These are phyloP conservation scores for Malassezia psittaci DNA, from an alignment of 1,284 basidiomycete genomes.

Conservation along the genomic window DNA sequence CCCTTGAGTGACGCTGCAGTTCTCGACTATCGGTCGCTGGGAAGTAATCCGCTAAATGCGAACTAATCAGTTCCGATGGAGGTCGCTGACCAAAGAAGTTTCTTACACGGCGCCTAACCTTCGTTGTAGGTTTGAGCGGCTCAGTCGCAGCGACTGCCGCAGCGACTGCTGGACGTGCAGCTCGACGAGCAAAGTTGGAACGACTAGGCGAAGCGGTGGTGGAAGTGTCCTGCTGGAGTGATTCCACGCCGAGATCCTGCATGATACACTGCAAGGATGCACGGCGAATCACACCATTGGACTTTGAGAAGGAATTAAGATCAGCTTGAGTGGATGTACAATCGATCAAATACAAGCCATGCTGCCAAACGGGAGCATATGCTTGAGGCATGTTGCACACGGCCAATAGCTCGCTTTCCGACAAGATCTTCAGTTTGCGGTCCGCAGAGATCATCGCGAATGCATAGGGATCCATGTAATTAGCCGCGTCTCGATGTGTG, in stretches of 20 bases:
- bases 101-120: conserved; percentile 50
- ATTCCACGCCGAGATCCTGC: conserved; percentile 60
- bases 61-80: conserved; percentile 90
- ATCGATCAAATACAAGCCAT: conserved; percentile 60
- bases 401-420: conserved; percentile 60
- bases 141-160: background rate
- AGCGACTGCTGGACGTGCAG: background rate
- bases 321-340: background rate
- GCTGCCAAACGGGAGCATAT: conserved; percentile 65
- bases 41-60: conserved; percentile 91
- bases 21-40: conserved; percentile 72
- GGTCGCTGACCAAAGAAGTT: conserved; percentile 98
- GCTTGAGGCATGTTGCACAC: conserved; percentile 75
- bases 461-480: conserved; percentile 35
- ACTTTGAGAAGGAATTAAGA: conserved; percentile 7
- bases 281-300: conserved; percentile 57
- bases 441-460: conserved; percentile 25
- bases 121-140: background rate
- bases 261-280: conserved; percentile 59
- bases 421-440: conserved; percentile 35
- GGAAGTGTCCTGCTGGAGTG: background rate
- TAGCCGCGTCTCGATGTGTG: conserved; percentile 30
- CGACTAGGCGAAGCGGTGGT: background rate
- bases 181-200: background rate
- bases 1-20: conserved; percentile 22